Conservation (phyloP, 306 rosid species). For the Hylodesmum podocarpum region DNA sequence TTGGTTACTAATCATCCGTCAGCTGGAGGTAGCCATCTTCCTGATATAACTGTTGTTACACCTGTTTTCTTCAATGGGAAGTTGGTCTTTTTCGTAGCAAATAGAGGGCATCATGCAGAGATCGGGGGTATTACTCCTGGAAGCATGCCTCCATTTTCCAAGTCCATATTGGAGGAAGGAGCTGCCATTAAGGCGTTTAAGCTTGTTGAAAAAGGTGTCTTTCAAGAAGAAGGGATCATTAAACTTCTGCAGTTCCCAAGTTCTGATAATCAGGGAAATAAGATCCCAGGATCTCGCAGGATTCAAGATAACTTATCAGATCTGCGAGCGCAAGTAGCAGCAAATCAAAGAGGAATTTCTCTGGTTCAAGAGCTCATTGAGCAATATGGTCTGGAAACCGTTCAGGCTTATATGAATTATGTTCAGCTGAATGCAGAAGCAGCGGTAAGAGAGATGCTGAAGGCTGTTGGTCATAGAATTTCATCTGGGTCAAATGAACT, state of each 20-base stretch:
- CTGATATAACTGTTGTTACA: conserved; percentile 89
- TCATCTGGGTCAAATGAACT: conserved; percentile 45
- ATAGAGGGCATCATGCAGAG: conserved; percentile 96
- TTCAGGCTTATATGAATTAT: conserved; percentile 93
- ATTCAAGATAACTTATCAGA: conserved; percentile 95
- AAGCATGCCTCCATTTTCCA: conserved; percentile 96
- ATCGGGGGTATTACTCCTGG: conserved; percentile 94
- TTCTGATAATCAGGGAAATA: conserved; percentile 45
- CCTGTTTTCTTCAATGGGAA: conserved; percentile 77
- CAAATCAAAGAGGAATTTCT: conserved; percentile 87
- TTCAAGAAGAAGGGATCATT: conserved; percentile 80
- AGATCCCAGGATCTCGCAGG: conserved; percentile 77
- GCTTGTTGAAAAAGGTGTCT: conserved; percentile 80
- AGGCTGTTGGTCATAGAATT: conserved; percentile 63
- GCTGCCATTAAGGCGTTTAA: conserved; percentile 88
- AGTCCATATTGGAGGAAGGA: conserved; percentile 91
- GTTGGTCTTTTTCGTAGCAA: conserved; percentile 84
- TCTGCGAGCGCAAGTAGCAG: conserved; percentile 91
- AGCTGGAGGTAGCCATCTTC: conserved; percentile 98
- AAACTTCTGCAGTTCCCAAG: conserved; percentile 68
- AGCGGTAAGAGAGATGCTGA: conserved; percentile 94
- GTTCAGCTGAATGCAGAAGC: conserved; percentile 90
- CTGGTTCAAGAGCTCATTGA: conserved; percentile 80
- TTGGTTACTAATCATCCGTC: conserved; percentile 93
- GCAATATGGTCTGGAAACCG: conserved; percentile 78